Conservation (phyloP, 2,329 filamentous ascomycete species). For the Aspergillus vadensis region DNA sequence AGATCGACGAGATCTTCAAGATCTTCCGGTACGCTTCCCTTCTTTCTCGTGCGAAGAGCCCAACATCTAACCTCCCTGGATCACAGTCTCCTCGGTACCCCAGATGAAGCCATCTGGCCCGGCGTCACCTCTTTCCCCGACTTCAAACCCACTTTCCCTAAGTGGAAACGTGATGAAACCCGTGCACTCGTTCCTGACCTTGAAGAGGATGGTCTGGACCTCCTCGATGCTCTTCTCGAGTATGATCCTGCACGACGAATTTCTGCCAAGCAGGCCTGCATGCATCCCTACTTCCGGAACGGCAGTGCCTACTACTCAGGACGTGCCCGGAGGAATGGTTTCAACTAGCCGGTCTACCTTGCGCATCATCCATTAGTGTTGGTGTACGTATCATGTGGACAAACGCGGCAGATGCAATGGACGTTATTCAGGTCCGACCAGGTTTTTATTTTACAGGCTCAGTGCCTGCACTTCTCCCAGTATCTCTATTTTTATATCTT, state of each 20-base stretch:
- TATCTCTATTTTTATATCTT: conserved; percentile 14
- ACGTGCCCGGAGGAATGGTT: conserved; percentile 41
- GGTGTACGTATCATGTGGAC: conserved; percentile 24
- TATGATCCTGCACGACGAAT: conserved; percentile 87
- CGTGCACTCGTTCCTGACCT: conserved; percentile 69
- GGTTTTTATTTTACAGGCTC: neutral
- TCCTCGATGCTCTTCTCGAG: conserved; percentile 69
- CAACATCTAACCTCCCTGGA: conserved; percentile 21
- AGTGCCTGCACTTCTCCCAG: conserved; percentile 2
- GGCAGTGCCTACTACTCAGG: conserved; percentile 53
- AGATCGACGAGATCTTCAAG: conserved; percentile 94
- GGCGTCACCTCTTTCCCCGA: conserved; percentile 94
- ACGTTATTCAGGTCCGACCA: neutral
- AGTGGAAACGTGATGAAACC: conserved; percentile 75
- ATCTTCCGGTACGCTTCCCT: conserved; percentile 71
- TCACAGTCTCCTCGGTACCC: conserved; percentile 75
- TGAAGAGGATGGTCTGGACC: conserved; percentile 59
- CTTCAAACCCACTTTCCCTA: conserved; percentile 89
- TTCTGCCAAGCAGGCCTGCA: conserved; percentile 83
- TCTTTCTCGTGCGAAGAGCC: neutral
- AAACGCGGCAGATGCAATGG: conserved; percentile 11
- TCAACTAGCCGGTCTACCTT: conserved; percentile 36
- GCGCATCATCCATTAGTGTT: conserved; percentile 16
- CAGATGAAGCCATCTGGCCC: conserved; percentile 79
- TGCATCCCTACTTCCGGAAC: conserved; percentile 77